Base-by-base conservation (phyloP, 192 early-diverging fungal genomes). In the Kickxella alabastrina region DNA sequence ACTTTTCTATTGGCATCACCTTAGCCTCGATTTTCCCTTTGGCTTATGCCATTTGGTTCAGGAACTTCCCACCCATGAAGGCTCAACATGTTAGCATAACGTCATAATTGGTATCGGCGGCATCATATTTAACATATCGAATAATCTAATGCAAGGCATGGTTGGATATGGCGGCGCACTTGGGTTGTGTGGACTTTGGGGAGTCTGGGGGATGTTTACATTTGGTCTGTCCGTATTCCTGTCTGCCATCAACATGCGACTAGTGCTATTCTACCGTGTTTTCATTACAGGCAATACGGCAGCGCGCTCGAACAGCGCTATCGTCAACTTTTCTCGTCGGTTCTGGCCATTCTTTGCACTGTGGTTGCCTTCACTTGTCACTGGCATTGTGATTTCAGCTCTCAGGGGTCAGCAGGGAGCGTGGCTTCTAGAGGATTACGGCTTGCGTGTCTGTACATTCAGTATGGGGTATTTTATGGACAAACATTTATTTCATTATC, bases 21-120 rank as follows among this genome's bases (percentile, higher is more conserved):
- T 53, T 68, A 2, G 43, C 58, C 5, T 61, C 47, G 2, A 43
- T 68, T 24, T 21, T 68, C 23, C 65, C 54, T 10, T 47, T 68
- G n/a, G 8, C 27, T 12, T 68, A 68, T 68, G 57, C 58, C 15
- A 49, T 60, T 22, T 34, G 38, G 28, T 68, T 52, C 53, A 46
- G 65, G 10, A 32, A 21, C 21, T 68, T 56, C 31, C 65, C 65
- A 27, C 65, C 65, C 28, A 68, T 68, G 65, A 43, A 51, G 12
- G 65, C 65, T 19, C 65, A 68, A 49, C 65, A 68, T 57, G 65
- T 68, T 23, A 58, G 58, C 10, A 68, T 68, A 48, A 68, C 65
- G 58, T 54, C 14, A 36, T 26, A 6, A 55, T 61, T 21, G 58
- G 65, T 22, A 35, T 60, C 3, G 65, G 65, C 9, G 48, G 65